Base-by-base conservation (phyloP, 176 grass and related monocot genomes). In the Carex myosuroides region DNA sequence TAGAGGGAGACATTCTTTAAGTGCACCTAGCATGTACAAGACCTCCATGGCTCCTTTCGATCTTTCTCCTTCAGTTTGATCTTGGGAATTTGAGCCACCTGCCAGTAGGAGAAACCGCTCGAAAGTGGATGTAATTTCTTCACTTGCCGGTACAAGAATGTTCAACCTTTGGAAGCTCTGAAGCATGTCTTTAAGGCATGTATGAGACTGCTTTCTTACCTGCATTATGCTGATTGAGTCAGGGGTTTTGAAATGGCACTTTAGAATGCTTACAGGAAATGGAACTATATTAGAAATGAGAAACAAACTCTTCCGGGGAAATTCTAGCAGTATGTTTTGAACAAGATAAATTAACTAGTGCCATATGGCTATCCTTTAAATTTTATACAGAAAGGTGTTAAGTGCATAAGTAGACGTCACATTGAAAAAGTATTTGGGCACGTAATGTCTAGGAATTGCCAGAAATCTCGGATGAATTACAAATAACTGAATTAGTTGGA, bases 91-190 rank as follows among this genome's bases (percentile, higher is more conserved):
- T 69, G 92, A 98, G 58, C 92, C 95, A 61, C 95, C 92, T 66
- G 95, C 92, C 86, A 98, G 89, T 22, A 98, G 84, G 68, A 98
- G 76, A 90, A 91, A 87, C n/a, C 91, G 88, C 85, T 95, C 89
- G 76, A 98, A 98, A 64, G 56, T 85, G 53, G 68, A 80, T 37
- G 88, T 87, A 52, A 93, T 90, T 76, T 17, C 82, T 74, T 98
- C 89, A 37, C 95, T 93, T 35, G 89, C 95, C 6, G 70, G 88
- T 52, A 93, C 83, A 83, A 93, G 64, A 82, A 95, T n/a, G 67
- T 88, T 22, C 60, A 90, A 74, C 44, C 83, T 82, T 65, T 93
- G 92, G 32, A 94, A 98, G 88, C 89, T 94, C 42, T 60, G 80
- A 54, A 94, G 92, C 52, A 98, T 85, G 44, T 90, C 89, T 66